Percentiles rank a stretch among this genome's conserved stretches.
Conservation (phyloP, 2,329 filamentous ascomycete species). For the Cercospora canescens region DNA sequence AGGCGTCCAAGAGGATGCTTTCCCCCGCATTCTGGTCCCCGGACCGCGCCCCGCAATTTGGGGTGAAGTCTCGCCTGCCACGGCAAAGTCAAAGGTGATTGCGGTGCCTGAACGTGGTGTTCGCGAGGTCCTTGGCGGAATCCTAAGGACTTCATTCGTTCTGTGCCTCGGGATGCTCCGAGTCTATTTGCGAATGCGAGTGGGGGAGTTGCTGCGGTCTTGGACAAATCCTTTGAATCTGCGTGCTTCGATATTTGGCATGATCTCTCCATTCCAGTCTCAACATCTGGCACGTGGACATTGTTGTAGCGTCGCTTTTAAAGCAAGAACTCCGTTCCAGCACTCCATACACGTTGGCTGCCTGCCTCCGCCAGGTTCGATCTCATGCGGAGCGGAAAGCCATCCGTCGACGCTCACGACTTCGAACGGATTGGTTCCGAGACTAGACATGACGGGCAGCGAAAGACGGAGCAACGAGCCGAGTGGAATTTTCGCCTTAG, state of each 20-base stretch:
- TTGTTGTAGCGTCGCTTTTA: too few species aligned
- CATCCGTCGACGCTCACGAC: too few species aligned
- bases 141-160: neutral
- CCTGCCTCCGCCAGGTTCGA: neutral
- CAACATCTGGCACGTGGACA: too few species aligned
- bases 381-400: too few species aligned
- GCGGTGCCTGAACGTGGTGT: neutral
- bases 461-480: neutral
- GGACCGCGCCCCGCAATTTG: neutral
- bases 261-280: too few species aligned
- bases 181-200: neutral
- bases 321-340: too few species aligned
- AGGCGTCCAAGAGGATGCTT: neutral
- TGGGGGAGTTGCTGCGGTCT: too few species aligned
- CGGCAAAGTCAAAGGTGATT: neutral
- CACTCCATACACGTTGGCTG: too few species aligned
- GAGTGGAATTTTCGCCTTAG: neutral
- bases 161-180: neutral
- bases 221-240: too few species aligned
- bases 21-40: neutral
- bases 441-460: too few species aligned
- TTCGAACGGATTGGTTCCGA: too few species aligned
- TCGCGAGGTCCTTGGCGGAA: neutral
- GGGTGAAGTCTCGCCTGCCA: neutral
- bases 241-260: too few species aligned